Evolutionary conservation across 441 rosid genomes (phyloP), one percentile per base, ranked within the genome.

Genomic region (Aquilaria agallochum): DNA sequence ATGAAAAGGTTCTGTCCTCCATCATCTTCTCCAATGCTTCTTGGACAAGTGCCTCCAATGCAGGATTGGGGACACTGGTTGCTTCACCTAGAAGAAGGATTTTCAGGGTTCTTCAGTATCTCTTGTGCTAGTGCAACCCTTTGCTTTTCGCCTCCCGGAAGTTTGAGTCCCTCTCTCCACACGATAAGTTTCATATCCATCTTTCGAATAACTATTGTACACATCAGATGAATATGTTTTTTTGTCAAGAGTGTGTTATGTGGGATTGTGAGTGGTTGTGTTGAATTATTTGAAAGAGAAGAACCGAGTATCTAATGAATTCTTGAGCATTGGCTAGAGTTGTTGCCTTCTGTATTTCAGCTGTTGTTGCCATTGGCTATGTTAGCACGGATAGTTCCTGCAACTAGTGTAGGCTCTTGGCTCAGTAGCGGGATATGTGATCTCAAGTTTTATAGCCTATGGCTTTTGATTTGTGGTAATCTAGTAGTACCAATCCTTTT

Each of bases 1-100:
- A 89, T 89, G 3, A 86, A 33, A 87, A 78, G 0, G 96, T 89
- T 72, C 93, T 83, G 44, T 90, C 96, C 1, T 82, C 80, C 96
- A 84, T 89, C 68, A 89, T 65, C 0, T 71, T 79, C 75, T 84
- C 93, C 2, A 86, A 75, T 0, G 96, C 96, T 31, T 86, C 89
- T 8, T 86, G 96, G 11, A 89, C 86, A 10, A 81, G 74, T 5
- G 76, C 79, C 64, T 86, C 90, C 0, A 87, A 81, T 6, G 74
- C 81, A 32, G 87, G 64, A 11, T 89, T 89, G 1, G 86, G 78
- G 2, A 92, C 92, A 2, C 92, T 89, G 0, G 96, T 89, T 0
- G 90, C 96, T 66, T 89, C 92, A 2, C 86, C 96, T 1, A 89
- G 58, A 1, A 89, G 65, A 53, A 89, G 8, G 2, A 83, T 58